Evolutionary conservation across 1,284 basidiomycete genomes (phyloP), one percentile per base, ranked within the genome.

Genomic region (Trichosporon faecale): DNA sequence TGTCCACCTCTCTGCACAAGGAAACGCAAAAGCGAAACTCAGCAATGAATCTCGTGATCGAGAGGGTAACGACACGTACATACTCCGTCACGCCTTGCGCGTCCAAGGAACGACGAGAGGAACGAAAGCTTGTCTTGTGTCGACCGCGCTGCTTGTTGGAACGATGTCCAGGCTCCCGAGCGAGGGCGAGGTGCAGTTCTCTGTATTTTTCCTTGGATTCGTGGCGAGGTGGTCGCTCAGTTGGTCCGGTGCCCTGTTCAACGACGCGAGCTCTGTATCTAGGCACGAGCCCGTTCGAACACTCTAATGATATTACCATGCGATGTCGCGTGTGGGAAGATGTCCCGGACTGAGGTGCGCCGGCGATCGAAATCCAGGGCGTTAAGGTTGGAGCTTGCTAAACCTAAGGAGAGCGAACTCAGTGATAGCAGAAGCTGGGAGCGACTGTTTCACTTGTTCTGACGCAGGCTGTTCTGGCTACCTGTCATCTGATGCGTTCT

Each of bases 61-160:
- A 61, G 29, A 61, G 9, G 27, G 57, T 61, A 61, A 61, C 57
- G 18, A 61, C 2, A 61, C 27, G 57, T 61, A 61, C 57, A 61
- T 61, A 31, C 29, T 61, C 57, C 57, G 57, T 61, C 57, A 61
- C 57, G 57, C 57, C 57, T 31, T 31, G 57, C 57, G 27, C 57
- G 57, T 31, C 14, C 57, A 33, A 61, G 57, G 57, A 61, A 61
- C 57, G 11, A 61, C 6, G n/a, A 31, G 18, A 61, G 57, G 57
- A 33, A 61, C 57, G 57, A 61, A 61, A 61, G 57, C 57, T 61
- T 61, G 57, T 61, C 6, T 16, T 5, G 57, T n/a, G 29, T n/a
- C 57, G 18, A 31, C 7, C 57, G 2, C 27, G 8, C 25, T 27
- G 25, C 27, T 21, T 7, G 11, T 29, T 18, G 25, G 27, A 29